Evolutionary conservation across 768 basidiomycete genomes (phyloP), one percentile per base, ranked within the genome.

Genomic region (Neoboletus brunneissimus): DNA sequence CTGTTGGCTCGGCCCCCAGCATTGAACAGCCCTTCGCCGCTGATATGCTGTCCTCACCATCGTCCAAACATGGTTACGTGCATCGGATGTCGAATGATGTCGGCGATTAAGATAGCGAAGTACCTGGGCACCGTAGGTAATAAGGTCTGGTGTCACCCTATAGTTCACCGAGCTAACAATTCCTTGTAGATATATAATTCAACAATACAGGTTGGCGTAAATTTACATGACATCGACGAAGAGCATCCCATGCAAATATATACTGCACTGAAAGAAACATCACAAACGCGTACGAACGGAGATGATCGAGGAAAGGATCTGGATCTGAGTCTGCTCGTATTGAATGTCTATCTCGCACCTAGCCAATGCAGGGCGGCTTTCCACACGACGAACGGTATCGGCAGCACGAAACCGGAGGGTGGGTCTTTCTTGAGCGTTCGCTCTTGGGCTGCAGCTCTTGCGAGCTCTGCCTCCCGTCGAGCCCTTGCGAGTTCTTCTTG

Each of bases 301-400:
- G 31, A 40, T 13, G 45, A 22, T 45, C 46, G 29, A 57, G 29
- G 20, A 46, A 43, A 16, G 18, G 0, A 13, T 25, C 12, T 20
- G 40, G 10, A 9, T 41, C 41, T 3, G 22, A 18, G 29, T 35
- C 48, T 47, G 13, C 27, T 27, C 27, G 27, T 6, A 25, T 23
- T 5, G 12, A 44, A 37, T 32, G 52, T 52, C 48, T 62, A 71
- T 50, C 70, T 60, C 46, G 48, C 64, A 58, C 70, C 70, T 13
- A 73, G 48, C 70, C 72, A 71, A n/a, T 64, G 57, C 72, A 71
- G 61, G 1, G 70, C 70, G 10, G 70, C 70, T 22, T 58, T 71
- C 70, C 70, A 71, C 11, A 71, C 66, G 20, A 71, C 72, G 44
- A 73, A 71, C 6, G 70, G 70, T 51, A 73, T 73, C 8, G 72